Evolutionary conservation across 179 eudicot species (phyloP).

Genomic region (Carnegiea gigantea): DNA sequence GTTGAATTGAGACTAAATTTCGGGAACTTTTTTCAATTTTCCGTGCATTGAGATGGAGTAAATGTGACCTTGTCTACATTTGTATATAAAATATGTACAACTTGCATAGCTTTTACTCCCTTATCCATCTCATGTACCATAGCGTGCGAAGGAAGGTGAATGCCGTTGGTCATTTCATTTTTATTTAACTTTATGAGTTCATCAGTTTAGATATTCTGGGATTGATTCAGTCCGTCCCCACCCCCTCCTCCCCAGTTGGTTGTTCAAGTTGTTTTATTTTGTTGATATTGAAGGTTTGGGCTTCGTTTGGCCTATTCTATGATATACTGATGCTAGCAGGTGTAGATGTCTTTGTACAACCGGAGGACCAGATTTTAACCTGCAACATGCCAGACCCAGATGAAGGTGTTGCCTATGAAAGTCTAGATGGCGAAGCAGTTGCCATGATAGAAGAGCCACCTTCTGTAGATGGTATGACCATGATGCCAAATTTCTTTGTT

Average conservation of each 20-base stretch:
- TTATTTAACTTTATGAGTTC: background rate
- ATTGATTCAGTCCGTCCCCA: background rate
- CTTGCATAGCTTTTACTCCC: background rate
- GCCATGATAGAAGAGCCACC: slow-evolving; percentile 66
- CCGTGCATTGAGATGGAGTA: background rate
- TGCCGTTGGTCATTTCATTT: background rate
- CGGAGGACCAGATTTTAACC: slow-evolving; percentile 49
- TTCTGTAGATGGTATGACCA: slow-evolving; percentile 22
- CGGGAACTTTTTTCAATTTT: background rate
- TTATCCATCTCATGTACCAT: background rate
- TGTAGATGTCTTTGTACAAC: slow-evolving; percentile 36
- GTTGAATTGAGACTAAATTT: background rate
- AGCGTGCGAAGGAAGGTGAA: background rate
- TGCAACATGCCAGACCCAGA: slow-evolving; percentile 50
- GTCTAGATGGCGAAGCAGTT: slow-evolving; percentile 61
- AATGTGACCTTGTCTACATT: background rate
- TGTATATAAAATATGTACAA: background rate
- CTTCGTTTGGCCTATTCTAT: slow-evolving; percentile 9
- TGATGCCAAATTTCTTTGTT: background rate
- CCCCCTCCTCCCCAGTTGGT: background rate
- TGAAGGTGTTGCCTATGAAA: slow-evolving; percentile 51
- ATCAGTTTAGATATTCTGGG: too few relatives aligned
- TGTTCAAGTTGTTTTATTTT: background rate
- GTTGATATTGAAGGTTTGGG: background rate
- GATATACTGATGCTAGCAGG: slow-evolving; percentile 18